A percentile compares a stretch with the other conserved stretches of the same genome.
phyloP scores from a whole-genome alignment of 1,284 basidiomycete genomes.

The Trichosporon asahii region DNA sequence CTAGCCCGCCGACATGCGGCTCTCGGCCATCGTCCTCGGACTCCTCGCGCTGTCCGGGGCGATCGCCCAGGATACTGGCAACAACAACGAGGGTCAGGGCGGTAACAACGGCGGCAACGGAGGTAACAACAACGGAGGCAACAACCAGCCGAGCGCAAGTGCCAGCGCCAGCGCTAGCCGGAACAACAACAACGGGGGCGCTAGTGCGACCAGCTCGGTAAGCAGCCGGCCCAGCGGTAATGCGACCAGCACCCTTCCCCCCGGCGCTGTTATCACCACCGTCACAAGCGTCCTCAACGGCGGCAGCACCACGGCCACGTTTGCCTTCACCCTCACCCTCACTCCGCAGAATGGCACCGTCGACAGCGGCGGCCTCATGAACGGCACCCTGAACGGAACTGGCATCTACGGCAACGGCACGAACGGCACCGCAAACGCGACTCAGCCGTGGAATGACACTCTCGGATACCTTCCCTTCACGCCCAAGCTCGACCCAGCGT shows the following conservation, averaged over 20 bases:
- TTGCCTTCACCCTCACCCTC: conserved; percentile 42
- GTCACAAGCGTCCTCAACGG: conserved; percentile 37
- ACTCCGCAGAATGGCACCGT: conserved; percentile 15
- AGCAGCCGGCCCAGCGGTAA: conserved; percentile 1
- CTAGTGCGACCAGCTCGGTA: conserved; percentile 6
- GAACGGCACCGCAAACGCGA: conserved; percentile 23
- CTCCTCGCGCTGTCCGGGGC: not conserved
- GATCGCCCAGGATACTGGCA: conserved; percentile 14
- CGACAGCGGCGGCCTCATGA: conserved; percentile 14
- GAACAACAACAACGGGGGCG: conserved; percentile 11
- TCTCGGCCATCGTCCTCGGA: conserved; percentile 10
- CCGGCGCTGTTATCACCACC: conserved; percentile 26
- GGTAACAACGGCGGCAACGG: conserved; percentile 1
- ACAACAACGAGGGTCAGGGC: not conserved
- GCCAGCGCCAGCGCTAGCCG: not conserved
- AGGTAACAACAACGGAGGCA: not conserved
- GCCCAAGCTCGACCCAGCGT: conserved; percentile 79
- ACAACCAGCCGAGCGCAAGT: not conserved
- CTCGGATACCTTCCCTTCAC: conserved; percentile 52
- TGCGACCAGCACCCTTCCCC: not conserved
- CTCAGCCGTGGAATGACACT: conserved; percentile 42
- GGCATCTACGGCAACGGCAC: conserved; percentile 35
- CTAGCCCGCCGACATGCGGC: conserved; percentile 12
- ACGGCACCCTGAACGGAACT: conserved; percentile 25
- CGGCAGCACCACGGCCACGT: conserved; percentile 29